Conservation (phyloP, 495 filamentous ascomycete genomes). For the Trichoderma virens region DNA sequence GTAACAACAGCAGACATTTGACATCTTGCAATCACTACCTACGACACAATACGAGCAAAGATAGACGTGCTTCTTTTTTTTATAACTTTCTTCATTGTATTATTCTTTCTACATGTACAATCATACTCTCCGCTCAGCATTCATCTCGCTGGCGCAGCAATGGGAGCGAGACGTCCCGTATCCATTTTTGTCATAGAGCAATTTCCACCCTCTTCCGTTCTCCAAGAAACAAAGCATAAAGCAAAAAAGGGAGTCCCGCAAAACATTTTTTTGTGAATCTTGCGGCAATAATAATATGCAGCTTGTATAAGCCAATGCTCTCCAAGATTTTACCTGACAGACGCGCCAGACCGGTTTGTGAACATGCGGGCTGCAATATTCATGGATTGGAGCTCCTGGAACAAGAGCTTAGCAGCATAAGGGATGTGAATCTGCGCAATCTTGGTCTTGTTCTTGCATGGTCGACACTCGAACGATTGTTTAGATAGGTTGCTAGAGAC, state of each 20-base stretch:
- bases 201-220: background rate
- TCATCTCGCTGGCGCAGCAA: background rate
- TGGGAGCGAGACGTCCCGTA: background rate
- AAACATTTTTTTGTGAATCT: background rate
- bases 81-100: background rate
- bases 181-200: background rate
- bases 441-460: constrained; percentile 96
- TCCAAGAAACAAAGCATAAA: constrained; percentile 11
- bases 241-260: background rate
- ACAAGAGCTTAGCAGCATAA: constrained; percentile 95
- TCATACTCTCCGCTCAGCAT: constrained; percentile 7
- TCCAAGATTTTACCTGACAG: constrained; percentile 43
- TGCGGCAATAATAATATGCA: background rate
- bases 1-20: background rate
- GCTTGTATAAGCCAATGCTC: background rate
- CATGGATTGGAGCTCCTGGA: constrained; percentile 97
- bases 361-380: constrained; percentile 97
- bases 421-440: constrained; percentile 97
- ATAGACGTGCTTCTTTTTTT: background rate
- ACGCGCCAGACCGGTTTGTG: constrained; percentile 70
- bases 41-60: background rate
- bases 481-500: constrained; percentile 78
- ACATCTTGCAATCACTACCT: background rate
- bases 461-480: constrained; percentile 88
- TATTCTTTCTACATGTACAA: constrained; percentile 7